phyloP scores from a whole-genome alignment of 2,329 filamentous ascomycete genomes.

The Stromatinia cepivora region DNA sequence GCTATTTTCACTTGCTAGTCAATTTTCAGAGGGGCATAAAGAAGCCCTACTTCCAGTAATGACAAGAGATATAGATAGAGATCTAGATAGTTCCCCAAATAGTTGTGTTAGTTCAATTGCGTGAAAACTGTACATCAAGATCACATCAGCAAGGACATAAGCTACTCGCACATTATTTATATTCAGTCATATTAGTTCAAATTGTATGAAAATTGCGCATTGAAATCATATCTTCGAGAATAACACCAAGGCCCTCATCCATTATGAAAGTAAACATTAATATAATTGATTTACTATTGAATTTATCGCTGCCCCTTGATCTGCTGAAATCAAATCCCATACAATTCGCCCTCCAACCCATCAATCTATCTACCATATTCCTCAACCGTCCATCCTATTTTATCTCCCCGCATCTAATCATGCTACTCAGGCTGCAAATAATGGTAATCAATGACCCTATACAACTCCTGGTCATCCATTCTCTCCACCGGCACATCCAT shows the following conservation, averaged over 20 bases:
- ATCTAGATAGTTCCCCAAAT: not conserved
- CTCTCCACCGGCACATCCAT: not conserved
- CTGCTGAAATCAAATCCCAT: accelerated
- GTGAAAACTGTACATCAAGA: not conserved
- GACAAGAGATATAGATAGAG: not conserved
- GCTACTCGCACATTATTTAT: too few relatives aligned
- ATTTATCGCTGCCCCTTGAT: not conserved
- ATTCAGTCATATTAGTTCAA: too few relatives aligned
- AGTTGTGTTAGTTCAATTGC: not conserved
- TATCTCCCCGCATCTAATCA: accelerated
- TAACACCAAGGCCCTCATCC: not conserved
- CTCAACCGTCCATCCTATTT: accelerated
- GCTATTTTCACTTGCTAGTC: not conserved
- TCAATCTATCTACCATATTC: not conserved
- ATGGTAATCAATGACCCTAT: not conserved
- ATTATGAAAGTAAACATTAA: not conserved
- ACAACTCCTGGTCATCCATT: not conserved
- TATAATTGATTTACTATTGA: too few relatives aligned
- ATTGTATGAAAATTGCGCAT: not conserved
- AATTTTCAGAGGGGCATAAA: not conserved
- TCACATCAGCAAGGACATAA: not conserved
- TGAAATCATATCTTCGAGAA: not conserved
- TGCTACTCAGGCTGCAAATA: not conserved
- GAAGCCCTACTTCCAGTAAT: too few relatives aligned
- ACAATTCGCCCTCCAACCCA: too few relatives aligned